Conservation (phyloP, 495 filamentous ascomycete genomes). For the Mytilinidion resinicola region DNA sequence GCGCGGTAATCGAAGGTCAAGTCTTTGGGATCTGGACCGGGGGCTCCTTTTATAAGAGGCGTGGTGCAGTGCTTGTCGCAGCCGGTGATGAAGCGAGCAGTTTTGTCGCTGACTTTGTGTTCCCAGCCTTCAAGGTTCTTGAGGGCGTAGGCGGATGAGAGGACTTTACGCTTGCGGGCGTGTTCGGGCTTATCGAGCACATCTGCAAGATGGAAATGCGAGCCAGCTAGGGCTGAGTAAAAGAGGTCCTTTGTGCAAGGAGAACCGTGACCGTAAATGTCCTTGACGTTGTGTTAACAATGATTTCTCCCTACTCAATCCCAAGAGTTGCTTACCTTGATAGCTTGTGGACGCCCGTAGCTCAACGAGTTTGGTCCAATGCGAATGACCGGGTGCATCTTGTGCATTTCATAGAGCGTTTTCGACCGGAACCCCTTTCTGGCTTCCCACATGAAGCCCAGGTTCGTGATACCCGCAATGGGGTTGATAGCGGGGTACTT, state of each 20-base stretch:
- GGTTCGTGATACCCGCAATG: conserved; percentile 6
- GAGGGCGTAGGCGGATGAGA: conserved; percentile 10
- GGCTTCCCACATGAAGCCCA: conserved; percentile 3
- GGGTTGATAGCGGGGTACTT: neutral
- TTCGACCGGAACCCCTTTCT: neutral
- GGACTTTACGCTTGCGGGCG: conserved; percentile 29
- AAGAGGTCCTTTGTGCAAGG: conserved; percentile 8
- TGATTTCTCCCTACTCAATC: no score
- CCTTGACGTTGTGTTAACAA: neutral
- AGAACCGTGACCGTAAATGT: conserved; percentile 12
- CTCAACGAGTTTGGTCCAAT: conserved; percentile 11
- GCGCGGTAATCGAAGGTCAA: conserved; percentile 19
- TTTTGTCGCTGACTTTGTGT: conserved; percentile 17
- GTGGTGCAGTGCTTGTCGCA: conserved; percentile 26
- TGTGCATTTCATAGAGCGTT: conserved; percentile 2
- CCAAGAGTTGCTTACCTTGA: neutral
- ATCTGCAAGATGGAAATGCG: conserved; percentile 29
- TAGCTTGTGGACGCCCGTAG: neutral
- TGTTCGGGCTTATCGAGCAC: conserved; percentile 29
- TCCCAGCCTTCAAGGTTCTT: conserved; percentile 18
- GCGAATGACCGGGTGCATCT: conserved; percentile 9
- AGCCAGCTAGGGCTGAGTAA: neutral
- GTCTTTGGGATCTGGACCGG: conserved; percentile 9
- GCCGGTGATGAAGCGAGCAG: conserved; percentile 17
- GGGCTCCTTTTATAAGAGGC: neutral